Evolutionary conservation across 768 basidiomycete species (phyloP), one percentile per base, ranked within the genome.

Genomic region (Suillus americanus): DNA sequence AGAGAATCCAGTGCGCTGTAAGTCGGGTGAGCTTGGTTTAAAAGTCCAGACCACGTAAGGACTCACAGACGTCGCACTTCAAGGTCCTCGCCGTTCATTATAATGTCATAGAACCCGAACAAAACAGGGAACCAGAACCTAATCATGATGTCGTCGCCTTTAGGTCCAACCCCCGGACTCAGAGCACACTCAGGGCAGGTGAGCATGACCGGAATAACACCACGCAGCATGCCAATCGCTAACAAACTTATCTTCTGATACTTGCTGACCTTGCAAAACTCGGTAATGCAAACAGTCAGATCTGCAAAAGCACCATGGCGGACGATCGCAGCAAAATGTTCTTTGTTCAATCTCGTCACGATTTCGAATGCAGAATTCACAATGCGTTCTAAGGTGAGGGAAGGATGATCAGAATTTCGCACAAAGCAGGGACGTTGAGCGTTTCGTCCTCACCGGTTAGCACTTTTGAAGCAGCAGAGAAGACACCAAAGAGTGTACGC

Each of bases 401-500:
- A 3, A 60, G 56, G 28, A 66, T 66, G 55, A 62, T 45, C 9
- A 41, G 18, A 18, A n/a, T 28, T 14, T 54, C 51, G 51, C 30
- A 48, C 40, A 4, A 4, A 25, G 50, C 50, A 35, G 61, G 45
- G 41, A 28, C 20, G 54, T 23, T 46, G 60, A n/a, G n/a, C 33
- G 2, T 55, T 28, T 43, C 38, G 3, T 20, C 77, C 82, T 40
- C 64, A 92, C 94, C 92, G 71, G 94, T 96, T 30, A 90, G 81
- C 30, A 94, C 95, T 74, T 91, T 95, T 12, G 96, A 96, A 0
- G 97, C 95, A 18, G 97, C 94, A 40, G 96, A 92, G 74, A 99
- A 99, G 16, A 99, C 97, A 28, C 94, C 93, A 77, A 99, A 99
- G 94, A 99, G 98, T 2, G 97, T 99, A 65, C 95, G 84, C 97